Evolutionary conservation across 1,139 yeast species (phyloP).

Genomic region (Hanseniaspora uvarum): DNA sequence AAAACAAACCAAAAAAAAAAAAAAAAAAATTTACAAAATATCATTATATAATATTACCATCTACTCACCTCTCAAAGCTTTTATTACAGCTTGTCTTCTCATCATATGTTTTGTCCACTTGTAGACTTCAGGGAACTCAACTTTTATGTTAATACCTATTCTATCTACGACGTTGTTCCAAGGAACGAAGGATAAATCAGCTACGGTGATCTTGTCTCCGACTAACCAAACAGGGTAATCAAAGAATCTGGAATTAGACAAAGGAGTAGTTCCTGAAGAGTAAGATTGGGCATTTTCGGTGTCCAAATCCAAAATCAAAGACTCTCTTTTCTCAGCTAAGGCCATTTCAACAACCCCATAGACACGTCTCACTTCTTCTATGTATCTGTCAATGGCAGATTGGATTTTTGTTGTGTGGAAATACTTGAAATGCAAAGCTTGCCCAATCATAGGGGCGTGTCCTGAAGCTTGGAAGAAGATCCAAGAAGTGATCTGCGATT

Average conservation of each 20-base stretch:
- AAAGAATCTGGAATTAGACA: slow-evolving; percentile 74
- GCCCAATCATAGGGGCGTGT: slow-evolving; percentile 97
- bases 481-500: slow-evolving; percentile 83
- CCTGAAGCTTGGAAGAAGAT: slow-evolving; percentile 91
- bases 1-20: too few species aligned
- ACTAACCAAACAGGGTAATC: slow-evolving; percentile 95
- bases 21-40: not conserved
- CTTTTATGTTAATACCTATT: slow-evolving; percentile 75
- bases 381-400: slow-evolving; percentile 81
- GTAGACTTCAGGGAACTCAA: slow-evolving; percentile 89
- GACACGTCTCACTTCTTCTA: slow-evolving; percentile 86
- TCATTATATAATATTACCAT: not conserved
- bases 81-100: slow-evolving; percentile 75
- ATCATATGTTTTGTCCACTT: slow-evolving; percentile 91
- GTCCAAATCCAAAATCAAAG: slow-evolving; percentile 80
- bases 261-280: slow-evolving; percentile 78
- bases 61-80: slow-evolving; percentile 58
- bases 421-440: slow-evolving; percentile 84
- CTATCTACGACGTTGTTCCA: slow-evolving; percentile 95
- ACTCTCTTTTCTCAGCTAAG: slow-evolving; percentile 83
- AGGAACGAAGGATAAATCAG: slow-evolving; percentile 86
- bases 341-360: slow-evolving; percentile 95
- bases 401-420: slow-evolving; percentile 83
- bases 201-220: slow-evolving; percentile 81
- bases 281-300: slow-evolving; percentile 82